A percentile compares a stretch with the other conserved stretches of the same genome.
Evolutionary conservation across 1,284 basidiomycete genomes (phyloP).

Genomic region (Melampsora abietis-canadensis): DNA sequence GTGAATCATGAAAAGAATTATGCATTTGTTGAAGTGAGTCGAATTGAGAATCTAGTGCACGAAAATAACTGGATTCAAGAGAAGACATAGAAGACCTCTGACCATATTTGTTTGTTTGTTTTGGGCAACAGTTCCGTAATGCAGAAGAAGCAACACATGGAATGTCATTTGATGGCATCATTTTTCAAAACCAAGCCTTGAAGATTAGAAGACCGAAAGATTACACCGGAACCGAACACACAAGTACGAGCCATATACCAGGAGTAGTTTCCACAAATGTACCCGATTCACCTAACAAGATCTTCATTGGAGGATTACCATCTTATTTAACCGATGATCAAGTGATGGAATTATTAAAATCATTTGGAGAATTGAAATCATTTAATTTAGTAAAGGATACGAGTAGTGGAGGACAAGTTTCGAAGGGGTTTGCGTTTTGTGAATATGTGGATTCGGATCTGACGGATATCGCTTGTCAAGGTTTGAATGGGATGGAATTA

Average conservation of each 20-base stretch:
- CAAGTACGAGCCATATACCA: constrained; percentile 66
- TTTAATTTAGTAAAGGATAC: constrained; percentile 94
- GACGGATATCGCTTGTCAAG: constrained; percentile 93
- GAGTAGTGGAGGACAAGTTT: constrained; percentile 43
- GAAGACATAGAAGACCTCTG: background rate
- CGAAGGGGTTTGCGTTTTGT: constrained; percentile 94
- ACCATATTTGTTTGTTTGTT: background rate
- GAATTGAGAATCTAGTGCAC: background rate
- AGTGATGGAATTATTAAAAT: constrained; percentile 93
- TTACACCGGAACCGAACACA: constrained; percentile 65
- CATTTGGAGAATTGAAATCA: constrained; percentile 92
- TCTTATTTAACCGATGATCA: constrained; percentile 94
- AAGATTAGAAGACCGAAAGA: constrained; percentile 96
- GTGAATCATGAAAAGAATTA: constrained; percentile 98
- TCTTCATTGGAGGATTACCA: constrained; percentile 94
- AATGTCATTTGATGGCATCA: constrained; percentile 93
- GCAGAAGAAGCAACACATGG: constrained; percentile 93
- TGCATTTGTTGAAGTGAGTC: constrained; percentile 83
- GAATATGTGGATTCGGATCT: constrained; percentile 87
- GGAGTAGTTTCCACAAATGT: constrained; percentile 91
- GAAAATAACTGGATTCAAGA: background rate
- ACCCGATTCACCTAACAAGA: constrained; percentile 94
- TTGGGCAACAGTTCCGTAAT: constrained; percentile 77
- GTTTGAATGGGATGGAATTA: constrained; percentile 93
- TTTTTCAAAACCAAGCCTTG: constrained; percentile 84